Evolutionary conservation across 441 rosid species (phyloP), one percentile per base, ranked within the genome.

Genomic region (Euphorbia corollata): DNA sequence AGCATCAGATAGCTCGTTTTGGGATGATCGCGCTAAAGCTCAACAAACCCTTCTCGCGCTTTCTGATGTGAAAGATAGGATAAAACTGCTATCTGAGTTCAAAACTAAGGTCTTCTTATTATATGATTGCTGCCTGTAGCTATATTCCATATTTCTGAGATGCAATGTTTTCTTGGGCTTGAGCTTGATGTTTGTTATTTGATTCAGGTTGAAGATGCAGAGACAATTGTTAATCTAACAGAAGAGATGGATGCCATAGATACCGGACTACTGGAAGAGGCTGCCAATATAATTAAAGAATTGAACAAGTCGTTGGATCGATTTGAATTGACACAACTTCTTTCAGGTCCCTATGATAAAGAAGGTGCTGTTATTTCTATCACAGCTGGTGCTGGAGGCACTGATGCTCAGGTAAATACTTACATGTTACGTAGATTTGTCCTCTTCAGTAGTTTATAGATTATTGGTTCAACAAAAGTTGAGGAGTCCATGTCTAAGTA

Each of bases 321-420:
- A 51, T 93, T 83, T 64, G 97, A 90, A 83, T 76, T 93, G 72
- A 87, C 92, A 30, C 91, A 90, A 82, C 96, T 93, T 81, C 89
- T 93, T 61, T 89, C 96, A 53, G 91, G 91, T 63, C 97, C 96
- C 5, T 90, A 90, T 75, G 93, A 93, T 68, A 87, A 87, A 81
- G 95, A 89, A 81, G 92, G 97, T 59, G 96, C 96, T 50, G 84
- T 93, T 61, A 74, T 93, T 70, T 74, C 84, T 62, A 88, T 93
- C 68, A 78, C 95, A 5, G 98, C 98, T 74, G 98, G 98, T 71
- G 98, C 98, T 70, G 97, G 98, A 18, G 98, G 98, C 65, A 90
- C 97, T 30, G 98, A 93, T 75, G 98, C 97, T 20, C 97, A 93
- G 97, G 98, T 90, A 81, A 64, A 67, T 71, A 66, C 38, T 65